Base-by-base conservation (phyloP, 345 rosid species). In the Pelargonium nanum region DNA sequence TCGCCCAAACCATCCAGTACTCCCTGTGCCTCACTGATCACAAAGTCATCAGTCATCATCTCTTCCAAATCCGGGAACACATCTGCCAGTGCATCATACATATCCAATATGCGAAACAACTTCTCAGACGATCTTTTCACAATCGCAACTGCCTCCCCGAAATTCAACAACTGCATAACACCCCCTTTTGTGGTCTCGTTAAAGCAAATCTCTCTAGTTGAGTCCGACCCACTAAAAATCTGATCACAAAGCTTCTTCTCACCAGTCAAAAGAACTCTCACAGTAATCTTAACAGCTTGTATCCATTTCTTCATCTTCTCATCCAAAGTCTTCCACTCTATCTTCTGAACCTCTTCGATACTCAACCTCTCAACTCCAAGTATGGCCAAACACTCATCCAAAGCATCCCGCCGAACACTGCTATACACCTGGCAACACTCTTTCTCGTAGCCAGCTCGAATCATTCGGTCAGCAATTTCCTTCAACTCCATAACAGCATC, bases 91-190 rank as follows among this genome's bases (percentile, higher is more conserved):
- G 63, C 79, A 62, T 86, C 87, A 5, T 81, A 86, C 90, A 88
- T 85, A 64, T 86, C 82, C 22, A 91, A 85, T 72, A 83, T 69
- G 53, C 81, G 61, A 61, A 81, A 76, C 55, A 88, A 72, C 77
- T 73, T 85, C 74, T 91, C 98, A 1, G 85, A 85, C 66, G 67
- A 71, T 61, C 57, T 56, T 19, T 85, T 74, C 40, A 82, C 78
- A 76, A 86, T 68, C 19, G 81, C 70, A 34, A 86, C 56, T 9
- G 92, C 90, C 75, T 88, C 90, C 21, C 96, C 92, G 10, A 86
- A 91, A 73, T 73, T 79, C 79, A 91, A 69, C 61, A 91, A 84
- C 74, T 65, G 61, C 8, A 84, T 60, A 26, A 81, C 24, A 5
- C 81, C 66, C 40, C 71, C 74, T 69, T 73, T 79, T 0, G 90